Base-by-base conservation (phyloP, 2,329 filamentous ascomycete genomes). In the Plenodomus lindquistii region DNA sequence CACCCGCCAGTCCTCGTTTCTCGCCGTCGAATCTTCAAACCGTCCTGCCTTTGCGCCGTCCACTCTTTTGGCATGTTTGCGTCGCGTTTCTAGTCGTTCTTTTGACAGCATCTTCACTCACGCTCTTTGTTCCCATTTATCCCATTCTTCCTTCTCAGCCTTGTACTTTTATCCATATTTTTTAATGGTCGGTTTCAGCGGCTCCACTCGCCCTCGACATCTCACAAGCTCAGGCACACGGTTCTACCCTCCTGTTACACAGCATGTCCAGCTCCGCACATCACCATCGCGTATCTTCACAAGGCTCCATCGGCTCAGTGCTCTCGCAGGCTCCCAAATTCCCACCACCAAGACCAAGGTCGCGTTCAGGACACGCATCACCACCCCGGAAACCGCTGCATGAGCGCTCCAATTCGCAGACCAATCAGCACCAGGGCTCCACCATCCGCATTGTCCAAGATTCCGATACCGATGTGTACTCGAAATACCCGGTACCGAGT, bases 361-460 rank as follows among this genome's bases (percentile, higher is more conserved):
- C 62, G 38, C 49, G 47, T 34, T 43, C 57, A 37, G 62, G 57
- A 55, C 63, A 61, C 48, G 53, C 62, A 27, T 72, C 71, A 46
- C 67, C 71, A 42, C 46, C 55, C 46, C 63, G 72, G 39, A 61
- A 62, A 19, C 67, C 71, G 43, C 67, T 74, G 27, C 71, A 72
- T 54, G 68, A 75, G 40, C 65, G 67, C 37, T 72, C 72, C 22
- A 63, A 69, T 42, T 70, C 69, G 42, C 67, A 69, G 29, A 57
- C 65, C 56, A 75, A 72, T 58, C 66, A 67, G 35, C 59, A 61
- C 46, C 56, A 67, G n/a, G 63, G 66, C 37, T 68, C 73, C 18
- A 74, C 71, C 27, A 75, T 74, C 38, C 71, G 73, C 57, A 66
- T 75, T 49, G 71, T 75, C 34, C 62, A 72, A 24, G 69, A 74